Evolutionary conservation across 306 rosid species (phyloP), one percentile per base, ranked within the genome.

Genomic region (Castanospermum australe): DNA sequence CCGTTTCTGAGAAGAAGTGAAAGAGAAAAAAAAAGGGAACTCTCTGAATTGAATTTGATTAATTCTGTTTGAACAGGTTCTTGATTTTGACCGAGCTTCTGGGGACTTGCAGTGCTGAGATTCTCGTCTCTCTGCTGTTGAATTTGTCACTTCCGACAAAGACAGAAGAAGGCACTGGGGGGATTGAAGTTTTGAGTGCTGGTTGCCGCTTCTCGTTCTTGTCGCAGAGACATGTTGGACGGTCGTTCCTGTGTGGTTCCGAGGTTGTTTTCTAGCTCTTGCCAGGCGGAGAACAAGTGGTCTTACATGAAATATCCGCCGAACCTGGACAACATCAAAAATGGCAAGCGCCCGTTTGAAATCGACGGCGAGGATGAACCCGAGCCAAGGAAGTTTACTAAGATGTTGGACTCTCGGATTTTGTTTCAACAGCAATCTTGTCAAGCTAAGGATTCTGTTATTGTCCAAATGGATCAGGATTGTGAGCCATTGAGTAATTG

Each of bases 151-250:
- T 61, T 52, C 28, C n/a, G 9, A 24, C 70, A 57, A 57, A 80
- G 77, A 69, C 72, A 75, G 70, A 47, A 78, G 74, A 22, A 78
- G 76, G 77, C 57, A 32, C 72, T 28, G 55, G n/a, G n/a, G n/a
- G n/a, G 83, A 79, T 86, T 61, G 84, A 63, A 76, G 71, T 51
- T 73, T 62, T 75, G 77, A 78, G 63, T 59, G 33, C 6, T 75
- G 36, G 77, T 32, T 71, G 82, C 55, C 8, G 30, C 22, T 66
- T 65, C 80, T 69, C 39, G 57, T 76, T 77, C 68, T 59, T 63
- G 81, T 71, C 12, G 41, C 67, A 75, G 80, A 87, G 98, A 88
- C 81, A 93, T 93, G 98, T 89, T 90, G 85, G 98, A 93, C 61
- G 92, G 83, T 68, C 93, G 91, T 51, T 86, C 89, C 80, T 89